Evolutionary conservation across 495 filamentous ascomycete species (phyloP).

Genomic region (Podospora tetraspora): DNA sequence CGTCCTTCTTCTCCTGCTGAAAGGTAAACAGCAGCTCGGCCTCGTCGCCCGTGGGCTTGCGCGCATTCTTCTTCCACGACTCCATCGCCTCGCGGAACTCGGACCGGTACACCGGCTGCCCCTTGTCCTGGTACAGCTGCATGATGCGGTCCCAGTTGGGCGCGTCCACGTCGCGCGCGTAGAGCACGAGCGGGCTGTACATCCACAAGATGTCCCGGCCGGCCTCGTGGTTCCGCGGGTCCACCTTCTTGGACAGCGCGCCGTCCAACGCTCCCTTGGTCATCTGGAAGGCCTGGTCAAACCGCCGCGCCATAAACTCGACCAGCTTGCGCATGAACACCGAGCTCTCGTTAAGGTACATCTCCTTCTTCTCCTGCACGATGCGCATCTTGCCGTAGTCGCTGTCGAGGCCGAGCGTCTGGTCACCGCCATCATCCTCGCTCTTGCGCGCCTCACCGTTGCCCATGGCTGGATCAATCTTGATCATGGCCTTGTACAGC

Average conservation of each 20-base stretch:
- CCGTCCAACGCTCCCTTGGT: constrained; percentile 53
- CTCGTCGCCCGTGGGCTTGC: constrained; percentile 79
- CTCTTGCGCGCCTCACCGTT: constrained; percentile 47
- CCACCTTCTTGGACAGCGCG: constrained; percentile 49
- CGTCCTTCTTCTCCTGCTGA: constrained; percentile 75
- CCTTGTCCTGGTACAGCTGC: constrained; percentile 70
- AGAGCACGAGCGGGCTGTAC: constrained; percentile 79
- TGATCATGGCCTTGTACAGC: constrained; percentile 89
- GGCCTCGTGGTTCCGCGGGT: constrained; percentile 48
- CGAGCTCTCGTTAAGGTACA: constrained; percentile 65
- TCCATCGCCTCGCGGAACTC: constrained; percentile 75
- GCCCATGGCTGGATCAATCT: constrained; percentile 76
- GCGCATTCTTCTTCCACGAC: constrained; percentile 76
- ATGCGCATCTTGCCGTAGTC: constrained; percentile 90
- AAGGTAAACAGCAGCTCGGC: constrained; percentile 80
- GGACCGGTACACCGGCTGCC: constrained; percentile 69
- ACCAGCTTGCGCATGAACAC: constrained; percentile 71
- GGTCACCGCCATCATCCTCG: constrained; percentile 46
- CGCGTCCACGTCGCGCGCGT: constrained; percentile 73
- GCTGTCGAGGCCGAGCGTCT: constrained; percentile 56
- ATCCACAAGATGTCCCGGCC: constrained; percentile 63
- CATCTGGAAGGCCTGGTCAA: constrained; percentile 66
- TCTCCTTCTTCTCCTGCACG: constrained; percentile 86
- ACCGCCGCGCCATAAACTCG: constrained; percentile 73
- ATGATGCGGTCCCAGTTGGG: constrained; percentile 75